These are phyloP conservation scores for Gilbertella persicaria DNA, from an alignment of 371 early-diverging fungal species.

Conservation along the genomic window DNA sequence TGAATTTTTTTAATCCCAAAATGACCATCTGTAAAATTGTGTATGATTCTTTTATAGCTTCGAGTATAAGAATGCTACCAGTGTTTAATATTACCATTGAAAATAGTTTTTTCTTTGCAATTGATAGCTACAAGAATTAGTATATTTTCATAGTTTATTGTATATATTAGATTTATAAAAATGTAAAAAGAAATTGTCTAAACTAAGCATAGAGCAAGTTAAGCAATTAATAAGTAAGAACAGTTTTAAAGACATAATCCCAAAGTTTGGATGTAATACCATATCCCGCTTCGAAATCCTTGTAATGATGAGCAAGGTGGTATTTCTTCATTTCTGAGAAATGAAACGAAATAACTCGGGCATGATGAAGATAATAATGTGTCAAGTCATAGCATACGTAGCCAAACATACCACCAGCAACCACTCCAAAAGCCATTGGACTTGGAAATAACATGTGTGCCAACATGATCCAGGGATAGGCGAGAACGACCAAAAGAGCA, in stretches of 20 bases:
- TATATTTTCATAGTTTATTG: too few species aligned
- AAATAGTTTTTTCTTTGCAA: too few species aligned
- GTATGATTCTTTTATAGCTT: too few species aligned
- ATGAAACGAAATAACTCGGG: slow-evolving; percentile 63
- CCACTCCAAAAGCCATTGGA: slow-evolving; percentile 55
- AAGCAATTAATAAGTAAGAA: slow-evolving; percentile 40
- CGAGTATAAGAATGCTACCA: too few species aligned
- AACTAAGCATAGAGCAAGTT: too few species aligned
- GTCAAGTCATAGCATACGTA: slow-evolving; percentile 89
- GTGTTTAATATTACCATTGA: too few species aligned
- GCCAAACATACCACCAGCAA: slow-evolving; percentile 75
- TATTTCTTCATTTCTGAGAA: slow-evolving; percentile 86
- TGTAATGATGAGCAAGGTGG: slow-evolving; percentile 93
- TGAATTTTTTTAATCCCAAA: too few species aligned
- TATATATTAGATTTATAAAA: too few species aligned
- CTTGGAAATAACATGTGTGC: slow-evolving; percentile 58
- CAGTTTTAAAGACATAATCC: slow-evolving; percentile 81
- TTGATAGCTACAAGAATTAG: too few species aligned
- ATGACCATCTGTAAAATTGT: too few species aligned
- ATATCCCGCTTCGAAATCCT: slow-evolving; percentile 79
- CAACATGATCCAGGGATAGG: slow-evolving; percentile 52
- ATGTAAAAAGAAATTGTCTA: too few species aligned
- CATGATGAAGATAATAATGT: slow-evolving; percentile 93
- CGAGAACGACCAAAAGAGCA: slow-evolving; percentile 68
- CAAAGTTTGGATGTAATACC: slow-evolving; percentile 91